Percentiles rank a stretch among this genome's conserved stretches.
Evolutionary conservation across 169 alveolate genomes (phyloP).

Genomic region (Amoebophrya sp.): DNA sequence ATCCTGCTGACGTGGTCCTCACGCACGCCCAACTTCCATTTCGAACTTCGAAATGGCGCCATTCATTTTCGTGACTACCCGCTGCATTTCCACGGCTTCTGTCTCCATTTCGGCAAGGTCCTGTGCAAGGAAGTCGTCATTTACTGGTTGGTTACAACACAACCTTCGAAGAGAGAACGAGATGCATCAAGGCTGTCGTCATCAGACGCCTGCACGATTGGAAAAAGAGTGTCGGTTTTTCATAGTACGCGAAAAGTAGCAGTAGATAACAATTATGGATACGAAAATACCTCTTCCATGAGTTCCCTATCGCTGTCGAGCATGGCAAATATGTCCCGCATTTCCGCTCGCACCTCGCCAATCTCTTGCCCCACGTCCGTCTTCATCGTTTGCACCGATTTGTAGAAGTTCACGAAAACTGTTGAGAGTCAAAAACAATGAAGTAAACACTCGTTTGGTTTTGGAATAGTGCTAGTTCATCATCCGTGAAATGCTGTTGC

Average conservation of each 20-base stretch:
- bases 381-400: background rate
- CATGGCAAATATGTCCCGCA: background rate
- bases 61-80: constrained; percentile 7
- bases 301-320: background rate
- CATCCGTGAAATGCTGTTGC: no score
- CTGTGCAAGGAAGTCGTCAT: no score
- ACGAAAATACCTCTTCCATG: background rate
- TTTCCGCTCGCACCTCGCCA: background rate
- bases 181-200: no score
- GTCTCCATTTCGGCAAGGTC: background rate
- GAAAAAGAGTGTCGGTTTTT: no score
- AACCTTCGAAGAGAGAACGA: no score
- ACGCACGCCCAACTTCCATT: background rate
- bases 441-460: no score
- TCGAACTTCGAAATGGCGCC: background rate
- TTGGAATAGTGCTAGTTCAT: no score
- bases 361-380: background rate
- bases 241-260: no score
- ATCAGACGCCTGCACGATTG: no score
- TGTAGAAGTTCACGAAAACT: constrained; percentile 20
- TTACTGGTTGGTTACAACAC: no score
- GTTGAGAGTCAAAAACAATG: background rate
- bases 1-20: background rate
- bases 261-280: no score
- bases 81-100: background rate